Base-by-base conservation (phyloP, 2,329 filamentous ascomycete genomes). In the Exophiala viscosa region DNA sequence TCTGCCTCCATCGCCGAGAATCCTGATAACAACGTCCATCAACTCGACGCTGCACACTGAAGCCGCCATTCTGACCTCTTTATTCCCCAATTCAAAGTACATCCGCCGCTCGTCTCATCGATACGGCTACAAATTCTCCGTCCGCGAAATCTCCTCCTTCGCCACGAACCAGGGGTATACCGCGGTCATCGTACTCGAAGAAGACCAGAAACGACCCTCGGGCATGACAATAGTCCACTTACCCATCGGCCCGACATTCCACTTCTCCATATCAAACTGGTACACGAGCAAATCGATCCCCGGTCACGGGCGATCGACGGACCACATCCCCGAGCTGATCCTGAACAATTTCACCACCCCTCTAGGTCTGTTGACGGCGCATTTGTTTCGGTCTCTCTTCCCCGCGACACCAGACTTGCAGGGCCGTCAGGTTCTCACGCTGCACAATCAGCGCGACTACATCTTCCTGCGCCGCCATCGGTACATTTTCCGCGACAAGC, bases 281-380 rank as follows among this genome's bases (percentile, higher is more conserved):
- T 79, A 95, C 33, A 88, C 95, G 63, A 89, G 89, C 45, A 88
- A 87, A 67, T 88, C 88, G 60, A 78, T 99, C 11, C 90, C 90
- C 0, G 91, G 92, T 1, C 92, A 99, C 68, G 93, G 84, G 72
- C 92, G 91, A 61, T 83, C 90, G 0, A 96, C 92, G 1, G 87
- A 88, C 44, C 91, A 96, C 72, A 90, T 89, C 66, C 90, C 91
- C 1, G 92, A 96, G 71, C 77, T 96, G 23, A 80, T 95, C 33
- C 78, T 96, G 46, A 97, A 97, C 72, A 92, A 93, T 68, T 99
- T 99, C 77, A 87, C 88, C 64, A 99, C 93, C 0, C 90, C 92
- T 0, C 79, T 99, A 1, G 93, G 93, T 72, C 77, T 96, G 8
- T 76, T 97, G 35, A 90, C 91, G 0, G 92, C 91, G 7, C 85